Evolutionary conservation across 2,329 filamentous ascomycete genomes (phyloP).

Genomic region (Magnaporthiopsis incrustans): DNA sequence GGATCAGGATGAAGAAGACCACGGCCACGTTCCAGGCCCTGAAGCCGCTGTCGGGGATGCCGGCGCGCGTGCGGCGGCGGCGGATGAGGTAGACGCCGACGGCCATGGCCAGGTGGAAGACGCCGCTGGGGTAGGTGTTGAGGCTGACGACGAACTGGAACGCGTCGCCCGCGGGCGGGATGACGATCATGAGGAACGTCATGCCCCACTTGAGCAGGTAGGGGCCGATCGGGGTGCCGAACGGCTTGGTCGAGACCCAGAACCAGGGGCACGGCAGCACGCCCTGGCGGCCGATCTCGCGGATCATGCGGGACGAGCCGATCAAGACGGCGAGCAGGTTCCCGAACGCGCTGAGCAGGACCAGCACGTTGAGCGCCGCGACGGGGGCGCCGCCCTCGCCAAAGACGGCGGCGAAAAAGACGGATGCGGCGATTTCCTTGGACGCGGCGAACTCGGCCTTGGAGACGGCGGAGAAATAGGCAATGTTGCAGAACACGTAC

Average conservation of each 20-base stretch:
- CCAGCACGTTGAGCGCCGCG: slow-evolving; percentile 46
- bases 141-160: slow-evolving; percentile 59
- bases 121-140: slow-evolving; percentile 45
- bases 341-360: slow-evolving; percentile 49
- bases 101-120: slow-evolving; percentile 50
- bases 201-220: slow-evolving; percentile 48
- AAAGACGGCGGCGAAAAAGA: slow-evolving; percentile 53
- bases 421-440: slow-evolving; percentile 42
- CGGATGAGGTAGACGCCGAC: slow-evolving; percentile 52
- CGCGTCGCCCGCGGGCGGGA: slow-evolving; percentile 53
- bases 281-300: slow-evolving; percentile 55
- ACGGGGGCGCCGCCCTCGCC: slow-evolving; percentile 36
- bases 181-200: slow-evolving; percentile 52
- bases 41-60: slow-evolving; percentile 42
- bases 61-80: slow-evolving; percentile 40
- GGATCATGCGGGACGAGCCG: slow-evolving; percentile 46
- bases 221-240: slow-evolving; percentile 53
- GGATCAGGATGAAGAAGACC: slow-evolving; percentile 50
- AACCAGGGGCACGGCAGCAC: slow-evolving; percentile 49
- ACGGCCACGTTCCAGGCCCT: slow-evolving; percentile 50
- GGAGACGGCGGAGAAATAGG: slow-evolving; percentile 50
- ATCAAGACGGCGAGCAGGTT: slow-evolving; percentile 49
- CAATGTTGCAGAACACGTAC: slow-evolving; percentile 51
- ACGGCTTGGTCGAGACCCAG: slow-evolving; percentile 54
- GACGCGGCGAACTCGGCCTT: slow-evolving; percentile 43